Conservation (phyloP, 2,329 filamentous ascomycete species). For the Ophiostoma novo-ulmi region DNA sequence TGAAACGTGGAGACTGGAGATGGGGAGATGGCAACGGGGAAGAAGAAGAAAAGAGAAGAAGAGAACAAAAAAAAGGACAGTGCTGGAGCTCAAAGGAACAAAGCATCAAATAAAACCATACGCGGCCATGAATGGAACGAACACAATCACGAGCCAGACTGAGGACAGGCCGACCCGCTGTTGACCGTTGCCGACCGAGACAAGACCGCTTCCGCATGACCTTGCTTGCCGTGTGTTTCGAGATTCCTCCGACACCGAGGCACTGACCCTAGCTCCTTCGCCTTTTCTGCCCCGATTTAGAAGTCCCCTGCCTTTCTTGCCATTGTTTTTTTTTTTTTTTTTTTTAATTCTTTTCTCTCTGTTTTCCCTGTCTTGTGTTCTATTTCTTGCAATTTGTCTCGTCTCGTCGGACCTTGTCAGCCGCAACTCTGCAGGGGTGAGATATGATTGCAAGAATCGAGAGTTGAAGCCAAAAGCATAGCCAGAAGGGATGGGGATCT, state of each 20-base stretch:
- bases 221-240: constrained; percentile 12
- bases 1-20: neutral
- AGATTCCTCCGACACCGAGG: constrained; percentile 12
- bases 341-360: neutral
- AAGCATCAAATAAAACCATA: neutral
- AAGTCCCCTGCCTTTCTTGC: neutral
- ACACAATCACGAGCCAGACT: constrained; percentile 12
- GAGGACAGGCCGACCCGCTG: constrained; percentile 16
- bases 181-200: constrained; percentile 6
- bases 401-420: neutral
- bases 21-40: neutral
- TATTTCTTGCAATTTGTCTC: neutral
- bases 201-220: constrained; percentile 6
- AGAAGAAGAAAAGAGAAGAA: neutral
- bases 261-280: neutral
- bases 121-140: constrained; percentile 1
- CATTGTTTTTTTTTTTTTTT: neutral
- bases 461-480: neutral
- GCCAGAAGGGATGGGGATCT: neutral
- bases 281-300: neutral
- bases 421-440: neutral
- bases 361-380: neutral
- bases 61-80: neutral
- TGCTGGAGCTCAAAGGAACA: neutral
- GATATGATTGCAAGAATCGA: neutral